phyloP scores from a whole-genome alignment of 2,329 filamentous ascomycete genomes.

The Exophiala sp. region DNA sequence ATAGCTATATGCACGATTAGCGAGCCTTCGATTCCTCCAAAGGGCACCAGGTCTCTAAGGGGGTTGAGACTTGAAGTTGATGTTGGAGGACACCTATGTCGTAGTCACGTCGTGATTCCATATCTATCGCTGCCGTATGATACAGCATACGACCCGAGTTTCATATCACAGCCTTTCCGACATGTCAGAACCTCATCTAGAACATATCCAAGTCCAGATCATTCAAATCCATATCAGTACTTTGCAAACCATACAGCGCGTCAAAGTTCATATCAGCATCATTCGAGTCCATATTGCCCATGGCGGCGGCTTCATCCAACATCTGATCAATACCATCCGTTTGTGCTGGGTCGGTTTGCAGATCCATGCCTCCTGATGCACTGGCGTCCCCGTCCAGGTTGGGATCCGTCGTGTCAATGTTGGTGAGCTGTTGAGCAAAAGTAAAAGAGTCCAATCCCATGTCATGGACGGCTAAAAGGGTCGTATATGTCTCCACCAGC shows the following conservation, averaged over 20 bases:
- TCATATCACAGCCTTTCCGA: too few relatives aligned
- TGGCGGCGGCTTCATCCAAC: slow-evolving; percentile 26
- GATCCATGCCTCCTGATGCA: slow-evolving; percentile 14
- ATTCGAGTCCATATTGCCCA: slow-evolving; percentile 21
- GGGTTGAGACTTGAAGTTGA: too few relatives aligned
- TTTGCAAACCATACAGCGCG: slow-evolving; percentile 19
- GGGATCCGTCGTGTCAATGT: slow-evolving; percentile 41
- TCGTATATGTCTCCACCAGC: slow-evolving; percentile 39
- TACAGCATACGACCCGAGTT: too few relatives aligned
- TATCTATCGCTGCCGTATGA: too few relatives aligned
- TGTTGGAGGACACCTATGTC: too few relatives aligned
- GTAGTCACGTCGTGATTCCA: too few relatives aligned
- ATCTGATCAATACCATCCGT: slow-evolving; percentile 28
- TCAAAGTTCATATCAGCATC: slow-evolving; percentile 25
- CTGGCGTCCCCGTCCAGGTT: slow-evolving; percentile 32
- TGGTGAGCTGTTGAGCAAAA: slow-evolving; percentile 34
- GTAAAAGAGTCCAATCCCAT: slow-evolving; percentile 18
- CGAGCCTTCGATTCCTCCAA: too few relatives aligned
- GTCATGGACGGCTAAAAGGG: slow-evolving; percentile 25
- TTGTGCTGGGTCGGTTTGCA: slow-evolving; percentile 11
- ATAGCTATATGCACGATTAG: too few relatives aligned
- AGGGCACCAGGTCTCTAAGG: too few relatives aligned
- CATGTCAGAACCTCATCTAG: not conserved
- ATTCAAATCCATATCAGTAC: slow-evolving; percentile 25
- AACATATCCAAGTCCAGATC: slow-evolving; percentile 30